Evolutionary conservation across 768 basidiomycete species (phyloP), one percentile per base, ranked within the genome.

Genomic region (Butyriboletus loyo): DNA sequence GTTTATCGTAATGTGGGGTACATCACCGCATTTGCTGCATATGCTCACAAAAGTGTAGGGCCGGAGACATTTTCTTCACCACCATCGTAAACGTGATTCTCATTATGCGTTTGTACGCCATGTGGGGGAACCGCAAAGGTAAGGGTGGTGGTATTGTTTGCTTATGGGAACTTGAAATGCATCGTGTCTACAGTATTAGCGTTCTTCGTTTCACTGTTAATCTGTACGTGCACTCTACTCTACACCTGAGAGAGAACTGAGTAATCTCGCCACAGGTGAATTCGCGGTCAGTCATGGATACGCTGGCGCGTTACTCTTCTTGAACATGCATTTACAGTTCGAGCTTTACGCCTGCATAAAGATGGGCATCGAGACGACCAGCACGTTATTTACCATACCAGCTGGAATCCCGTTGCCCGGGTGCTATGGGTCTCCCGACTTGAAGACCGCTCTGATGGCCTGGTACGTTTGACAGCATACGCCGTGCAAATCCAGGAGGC

Each of bases 61-160:
- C 19, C 21, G 52, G 52, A 27, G 39, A 53, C 9, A 49, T 49
- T 7, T 49, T 53, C 30, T 53, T 41, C 39, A 49, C 46, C 14
- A 53, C 9, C n/a, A 22, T 35, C 21, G 52, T 53, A 8, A 53
- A 53, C 17, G 11, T 40, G 6, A 48, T 53, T 27, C 52, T 53
- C 21, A 41, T 36, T 9, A 17, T 53, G 39, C 45, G 52, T 10
- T 35, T 53, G 8, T 48, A 53, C 9, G 52, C 52, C 4, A 28
- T 53, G 30, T 53, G 48, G 10, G 24, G 46, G 32, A 40, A 35
- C 13, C 44, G 52, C 14, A 53, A 35, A 41, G 38, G 52, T 53
- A 41, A 41, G 38, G 31, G 6, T 10, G 17, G 25, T 37, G n/a
- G 7, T 17, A 7, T 37, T 32, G 7, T 28, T 34, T 43, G 7